Percentiles rank a stretch among this genome's conserved stretches.
phyloP scores from a whole-genome alignment of 2,329 filamentous ascomycete genomes.

The Stemphylium lycopersici region DNA sequence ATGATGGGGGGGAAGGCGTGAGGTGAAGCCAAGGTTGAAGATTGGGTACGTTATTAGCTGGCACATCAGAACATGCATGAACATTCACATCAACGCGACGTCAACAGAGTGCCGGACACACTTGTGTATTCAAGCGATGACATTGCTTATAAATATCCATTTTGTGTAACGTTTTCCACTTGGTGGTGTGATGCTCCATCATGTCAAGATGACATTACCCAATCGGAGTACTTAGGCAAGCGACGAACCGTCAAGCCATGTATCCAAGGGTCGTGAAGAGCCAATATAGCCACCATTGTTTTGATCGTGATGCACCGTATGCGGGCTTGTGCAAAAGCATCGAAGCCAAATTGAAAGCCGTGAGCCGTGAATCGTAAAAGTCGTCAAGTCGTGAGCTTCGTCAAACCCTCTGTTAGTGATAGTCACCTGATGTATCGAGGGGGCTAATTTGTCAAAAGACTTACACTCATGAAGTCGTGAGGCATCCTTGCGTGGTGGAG shows the following conservation, averaged over 20 bases:
- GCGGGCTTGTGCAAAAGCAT: not conserved
- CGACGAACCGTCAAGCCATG: not conserved
- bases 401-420: not conserved
- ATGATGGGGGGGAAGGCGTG: too few species aligned
- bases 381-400: too few species aligned
- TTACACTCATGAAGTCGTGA: not conserved
- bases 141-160: not conserved
- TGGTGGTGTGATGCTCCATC: not conserved
- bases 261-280: not conserved
- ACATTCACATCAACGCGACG: too few species aligned
- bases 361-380: not conserved
- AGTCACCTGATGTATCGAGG: not conserved
- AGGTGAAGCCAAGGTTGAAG: too few species aligned
- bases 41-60: too few species aligned
- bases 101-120: not conserved
- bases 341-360: not conserved
- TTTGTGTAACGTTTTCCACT: not conserved
- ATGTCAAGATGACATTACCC: not conserved
- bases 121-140: not conserved
- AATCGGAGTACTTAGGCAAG: not conserved
- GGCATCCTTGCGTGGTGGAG: not conserved
- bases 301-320: not conserved
- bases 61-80: too few species aligned
- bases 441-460: not conserved
- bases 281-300: not conserved